Conservation (phyloP, 1,139 yeast genomes). For the Ogataea hybrid region DNA sequence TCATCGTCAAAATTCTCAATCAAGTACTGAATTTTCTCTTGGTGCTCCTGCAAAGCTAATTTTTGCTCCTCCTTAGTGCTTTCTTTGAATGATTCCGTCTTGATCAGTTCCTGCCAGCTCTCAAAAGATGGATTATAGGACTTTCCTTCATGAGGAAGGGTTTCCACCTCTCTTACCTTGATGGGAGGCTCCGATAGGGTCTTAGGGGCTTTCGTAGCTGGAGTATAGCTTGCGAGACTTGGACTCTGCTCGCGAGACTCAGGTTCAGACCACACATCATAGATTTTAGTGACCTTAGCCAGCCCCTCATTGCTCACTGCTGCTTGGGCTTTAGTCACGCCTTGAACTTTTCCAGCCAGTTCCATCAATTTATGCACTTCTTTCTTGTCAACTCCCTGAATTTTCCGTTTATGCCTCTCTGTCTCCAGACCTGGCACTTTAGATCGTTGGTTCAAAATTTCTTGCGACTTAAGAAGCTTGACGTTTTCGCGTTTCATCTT, state of each 20-base stretch:
- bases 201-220: conserved; percentile 51
- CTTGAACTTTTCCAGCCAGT: conserved; percentile 71
- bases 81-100: conserved; percentile 65
- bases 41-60: conserved; percentile 56
- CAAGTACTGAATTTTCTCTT: conserved; percentile 59
- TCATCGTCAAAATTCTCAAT: conserved; percentile 61
- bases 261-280: conserved; percentile 64
- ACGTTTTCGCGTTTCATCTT: conserved; percentile 40
- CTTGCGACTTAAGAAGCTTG: conserved; percentile 63
- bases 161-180: conserved; percentile 44
- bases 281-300: conserved; percentile 38
- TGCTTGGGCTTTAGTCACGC: conserved; percentile 51
- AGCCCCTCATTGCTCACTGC: conserved; percentile 63
- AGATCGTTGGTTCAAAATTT: conserved; percentile 73
- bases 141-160: conserved; percentile 76
- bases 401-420: conserved; percentile 38
- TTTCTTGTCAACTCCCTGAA: conserved; percentile 66
- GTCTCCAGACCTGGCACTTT: conserved; percentile 66
- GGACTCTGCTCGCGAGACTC: conserved; percentile 33
- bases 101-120: conserved; percentile 75
- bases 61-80: conserved; percentile 65
- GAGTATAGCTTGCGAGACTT: conserved; percentile 50
- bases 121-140: conserved; percentile 90
- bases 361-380: conserved; percentile 71
- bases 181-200: conserved; percentile 59